phyloP scores from a whole-genome alignment of 2,329 filamentous ascomycete species.

The Penicillium brasilianum region DNA sequence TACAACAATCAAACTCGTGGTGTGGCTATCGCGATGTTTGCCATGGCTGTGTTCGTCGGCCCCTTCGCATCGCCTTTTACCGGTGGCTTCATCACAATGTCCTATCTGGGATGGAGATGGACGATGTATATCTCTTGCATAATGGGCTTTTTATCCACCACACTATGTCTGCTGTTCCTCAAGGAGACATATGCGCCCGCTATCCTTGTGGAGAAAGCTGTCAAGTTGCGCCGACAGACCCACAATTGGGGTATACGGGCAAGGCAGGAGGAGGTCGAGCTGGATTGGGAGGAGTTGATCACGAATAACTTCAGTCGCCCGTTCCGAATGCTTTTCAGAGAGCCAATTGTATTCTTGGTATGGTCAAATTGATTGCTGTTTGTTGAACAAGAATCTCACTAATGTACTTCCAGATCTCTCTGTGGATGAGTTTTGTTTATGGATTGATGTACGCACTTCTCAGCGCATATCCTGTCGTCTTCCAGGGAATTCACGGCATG shows the following conservation, averaged over 20 bases:
- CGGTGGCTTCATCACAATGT: conserved; percentile 58
- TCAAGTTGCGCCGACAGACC: conserved; percentile 58
- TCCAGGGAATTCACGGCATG: conserved; percentile 39
- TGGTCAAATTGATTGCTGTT: background rate
- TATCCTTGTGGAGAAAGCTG: conserved; percentile 46
- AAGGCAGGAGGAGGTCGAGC: conserved; percentile 58
- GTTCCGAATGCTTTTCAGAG: conserved; percentile 46
- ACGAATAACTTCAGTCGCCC: conserved; percentile 55
- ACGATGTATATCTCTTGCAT: conserved; percentile 58
- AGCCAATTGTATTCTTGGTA: conserved; percentile 46
- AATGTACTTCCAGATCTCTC: conserved; percentile 21
- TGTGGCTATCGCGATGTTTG: conserved; percentile 55
- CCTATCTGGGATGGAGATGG: conserved; percentile 58
- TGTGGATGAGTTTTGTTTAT: conserved; percentile 43
- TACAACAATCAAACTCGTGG: conserved; percentile 54
- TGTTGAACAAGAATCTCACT: background rate
- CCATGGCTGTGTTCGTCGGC: conserved; percentile 56
- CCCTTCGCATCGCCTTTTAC: conserved; percentile 57
- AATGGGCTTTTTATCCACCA: conserved; percentile 58
- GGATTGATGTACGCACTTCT: conserved; percentile 39
- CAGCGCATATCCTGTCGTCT: conserved; percentile 37
- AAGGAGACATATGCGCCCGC: conserved; percentile 61
- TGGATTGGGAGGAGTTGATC: conserved; percentile 56
- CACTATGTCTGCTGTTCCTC: conserved; percentile 49
- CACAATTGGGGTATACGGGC: conserved; percentile 66